Conservation (phyloP, 257 asterid genomes). For the Anisodus tanguticus region DNA sequence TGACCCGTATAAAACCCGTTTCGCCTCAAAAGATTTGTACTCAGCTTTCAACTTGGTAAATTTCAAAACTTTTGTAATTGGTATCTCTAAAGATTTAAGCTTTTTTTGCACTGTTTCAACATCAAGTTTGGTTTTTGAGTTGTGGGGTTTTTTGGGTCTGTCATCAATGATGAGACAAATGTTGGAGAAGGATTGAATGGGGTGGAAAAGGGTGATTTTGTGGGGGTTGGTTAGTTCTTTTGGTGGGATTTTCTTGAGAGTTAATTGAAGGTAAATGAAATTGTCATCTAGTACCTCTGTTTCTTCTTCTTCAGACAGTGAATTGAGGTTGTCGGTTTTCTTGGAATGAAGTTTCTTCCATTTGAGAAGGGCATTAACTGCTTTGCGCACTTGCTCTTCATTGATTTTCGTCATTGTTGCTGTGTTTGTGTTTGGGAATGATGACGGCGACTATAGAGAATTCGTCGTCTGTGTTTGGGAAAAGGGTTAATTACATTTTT, state of each 20-base stretch:
- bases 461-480: background rate
- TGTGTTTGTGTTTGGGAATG: background rate
- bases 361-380: constrained; percentile 75
- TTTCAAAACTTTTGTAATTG: constrained; percentile 56
- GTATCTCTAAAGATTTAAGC: constrained; percentile 43
- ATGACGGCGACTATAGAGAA: background rate
- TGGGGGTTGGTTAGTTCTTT: constrained; percentile 50
- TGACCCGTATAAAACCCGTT: constrained; percentile 52
- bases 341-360: constrained; percentile 55
- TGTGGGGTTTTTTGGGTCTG: constrained; percentile 39
- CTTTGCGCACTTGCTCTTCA: constrained; percentile 45
- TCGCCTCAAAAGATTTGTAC: constrained; percentile 62
- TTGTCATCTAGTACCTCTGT: constrained; percentile 33
- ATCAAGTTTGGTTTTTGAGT: constrained; percentile 39
- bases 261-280: constrained; percentile 62
- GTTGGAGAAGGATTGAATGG: constrained; percentile 33
- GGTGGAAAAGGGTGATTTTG: constrained; percentile 51
- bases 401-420: constrained; percentile 27
- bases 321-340: constrained; percentile 20
- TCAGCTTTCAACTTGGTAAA: constrained; percentile 71
- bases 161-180: constrained; percentile 76
- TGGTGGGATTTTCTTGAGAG: constrained; percentile 64
- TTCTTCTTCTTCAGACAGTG: constrained; percentile 26
- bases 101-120: constrained; percentile 51
- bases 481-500: background rate